A percentile compares a stretch with the other conserved stretches of the same genome.
phyloP scores from a whole-genome alignment of 2,329 filamentous ascomycete species.

The Aspergillus sclerotialis region DNA sequence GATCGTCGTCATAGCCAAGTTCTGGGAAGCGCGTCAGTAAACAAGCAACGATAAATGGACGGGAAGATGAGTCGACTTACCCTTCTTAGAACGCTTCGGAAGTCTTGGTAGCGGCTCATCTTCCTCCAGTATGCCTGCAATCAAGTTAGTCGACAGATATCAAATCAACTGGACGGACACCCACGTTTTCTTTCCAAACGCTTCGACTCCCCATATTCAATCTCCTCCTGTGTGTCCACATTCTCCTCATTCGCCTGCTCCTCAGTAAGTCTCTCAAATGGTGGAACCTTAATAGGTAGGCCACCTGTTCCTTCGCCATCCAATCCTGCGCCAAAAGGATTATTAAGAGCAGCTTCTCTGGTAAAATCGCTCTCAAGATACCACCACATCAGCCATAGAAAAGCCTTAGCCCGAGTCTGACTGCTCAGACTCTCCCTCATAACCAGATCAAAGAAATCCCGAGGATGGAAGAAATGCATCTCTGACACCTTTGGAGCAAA shows the following conservation, averaged over 20 bases:
- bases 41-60: slow-evolving; percentile 3
- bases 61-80: slow-evolving; percentile 14
- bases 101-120: slow-evolving; percentile 40
- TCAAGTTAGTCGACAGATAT: slow-evolving; percentile 7
- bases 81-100: slow-evolving; percentile 40
- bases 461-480: slow-evolving; percentile 74
- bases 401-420: slow-evolving; percentile 73
- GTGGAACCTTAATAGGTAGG: slow-evolving; percentile 41
- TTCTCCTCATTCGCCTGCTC: slow-evolving; percentile 46
- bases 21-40: slow-evolving; percentile 11
- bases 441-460: slow-evolving; percentile 93
- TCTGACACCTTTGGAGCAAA: slow-evolving; percentile 89
- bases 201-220: slow-evolving; percentile 43
- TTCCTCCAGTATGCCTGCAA: slow-evolving; percentile 39
- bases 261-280: slow-evolving; percentile 42
- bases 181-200: slow-evolving; percentile 41
- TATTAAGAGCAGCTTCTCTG: slow-evolving; percentile 76
- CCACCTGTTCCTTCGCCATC: slow-evolving; percentile 37
- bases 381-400: slow-evolving; percentile 98
- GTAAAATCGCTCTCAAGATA: slow-evolving; percentile 95
- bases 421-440: slow-evolving; percentile 84
- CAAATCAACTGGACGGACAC: slow-evolving; percentile 7
- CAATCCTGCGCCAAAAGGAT: slow-evolving; percentile 68
- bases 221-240: slow-evolving; percentile 42
- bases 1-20: slow-evolving; percentile 27